These are phyloP conservation scores for Mariannaea sp. DNA, from an alignment of 2,329 filamentous ascomycete species.

Conservation along the genomic window DNA sequence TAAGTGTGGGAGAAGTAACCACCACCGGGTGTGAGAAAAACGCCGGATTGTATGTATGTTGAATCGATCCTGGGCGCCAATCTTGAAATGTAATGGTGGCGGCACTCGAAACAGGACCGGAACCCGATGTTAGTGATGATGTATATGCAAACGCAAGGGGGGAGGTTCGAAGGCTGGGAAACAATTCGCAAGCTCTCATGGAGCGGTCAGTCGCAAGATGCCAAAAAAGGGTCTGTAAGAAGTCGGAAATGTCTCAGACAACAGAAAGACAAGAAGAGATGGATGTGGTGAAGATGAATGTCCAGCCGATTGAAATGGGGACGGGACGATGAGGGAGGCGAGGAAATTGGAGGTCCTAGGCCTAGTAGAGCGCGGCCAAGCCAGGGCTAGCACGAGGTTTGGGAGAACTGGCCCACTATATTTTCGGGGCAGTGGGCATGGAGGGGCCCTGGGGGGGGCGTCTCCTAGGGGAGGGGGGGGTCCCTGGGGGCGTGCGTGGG, in stretches of 20 bases:
- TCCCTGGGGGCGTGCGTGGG: constrained; percentile 10
- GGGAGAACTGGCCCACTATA: constrained; percentile 21
- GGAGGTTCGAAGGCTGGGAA: constrained; percentile 2
- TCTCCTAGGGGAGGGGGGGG: constrained; percentile 15
- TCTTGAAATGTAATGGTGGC: background rate
- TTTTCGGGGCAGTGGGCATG: constrained; percentile 19
- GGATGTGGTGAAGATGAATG: constrained; percentile 26
- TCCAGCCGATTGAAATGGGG: constrained; percentile 35
- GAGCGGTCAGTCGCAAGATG: constrained; percentile 7
- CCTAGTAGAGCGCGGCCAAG: constrained; percentile 10
- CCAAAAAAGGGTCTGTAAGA: constrained; percentile 6
- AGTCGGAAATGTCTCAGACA: constrained; percentile 19
- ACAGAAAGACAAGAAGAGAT: constrained; percentile 17
- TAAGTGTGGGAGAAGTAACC: background rate
- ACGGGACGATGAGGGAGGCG: constrained; percentile 33
- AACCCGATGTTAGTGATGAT: background rate
- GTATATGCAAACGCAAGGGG: background rate
- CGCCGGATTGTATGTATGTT: background rate
- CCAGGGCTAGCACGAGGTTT: constrained; percentile 36
- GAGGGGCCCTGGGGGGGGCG: constrained; percentile 16
- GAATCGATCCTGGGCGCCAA: background rate
- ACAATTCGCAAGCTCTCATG: background rate
- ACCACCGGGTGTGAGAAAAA: background rate
- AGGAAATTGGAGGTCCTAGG: constrained; percentile 20
- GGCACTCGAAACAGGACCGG: background rate